Base-by-base conservation (phyloP, 139 green algal species). In the Ettlia oleoabundans region DNA sequence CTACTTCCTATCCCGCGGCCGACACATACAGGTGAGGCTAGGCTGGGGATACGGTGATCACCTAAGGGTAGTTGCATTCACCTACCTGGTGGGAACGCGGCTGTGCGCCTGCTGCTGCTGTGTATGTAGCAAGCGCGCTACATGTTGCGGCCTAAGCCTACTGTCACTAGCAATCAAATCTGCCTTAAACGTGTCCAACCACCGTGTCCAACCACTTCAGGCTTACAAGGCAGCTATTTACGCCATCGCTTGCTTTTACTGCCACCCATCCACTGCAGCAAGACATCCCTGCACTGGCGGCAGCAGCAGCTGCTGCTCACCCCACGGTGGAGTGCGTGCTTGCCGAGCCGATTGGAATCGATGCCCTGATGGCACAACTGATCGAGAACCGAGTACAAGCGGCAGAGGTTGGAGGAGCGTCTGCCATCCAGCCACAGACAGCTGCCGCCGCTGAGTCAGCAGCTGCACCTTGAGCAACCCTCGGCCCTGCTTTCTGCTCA, bases 1-100 rank as follows among this genome's bases (percentile, higher is more conserved):
- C 19, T 98, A 96, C 88, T 98, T 98, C 81, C 79, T 98, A 15
- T 96, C 92, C 13, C 66, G 77, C 0, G 94, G 94, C 8, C 86
- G 94, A 5, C 94, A 97, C 86, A 94, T 97, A 72, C 72, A 83
- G 55, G 68, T 84, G 78, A 30, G 47, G 52, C 6, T 4, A 73
- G 1, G 10, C 52, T 35, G 2, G 6, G n/a, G n/a, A n/a, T n/a
- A n/a, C n/a, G n/a, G n/a, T n/a, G n/a, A n/a, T n/a, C n/a, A n/a
- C n/a, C n/a, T n/a, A n/a, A n/a, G n/a, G n/a, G n/a, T n/a, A n/a
- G n/a, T n/a, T n/a, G n/a, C n/a, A n/a, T n/a, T n/a, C n/a, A n/a
- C n/a, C n/a, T n/a, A n/a, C n/a, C n/a, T n/a, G n/a, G n/a, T n/a
- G n/a, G n/a, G n/a, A n/a, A n/a, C n/a, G n/a, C n/a, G n/a, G 65